Conservation (phyloP, 2,329 filamentous ascomycete species). For the Ascochyta viciae-villosae region DNA sequence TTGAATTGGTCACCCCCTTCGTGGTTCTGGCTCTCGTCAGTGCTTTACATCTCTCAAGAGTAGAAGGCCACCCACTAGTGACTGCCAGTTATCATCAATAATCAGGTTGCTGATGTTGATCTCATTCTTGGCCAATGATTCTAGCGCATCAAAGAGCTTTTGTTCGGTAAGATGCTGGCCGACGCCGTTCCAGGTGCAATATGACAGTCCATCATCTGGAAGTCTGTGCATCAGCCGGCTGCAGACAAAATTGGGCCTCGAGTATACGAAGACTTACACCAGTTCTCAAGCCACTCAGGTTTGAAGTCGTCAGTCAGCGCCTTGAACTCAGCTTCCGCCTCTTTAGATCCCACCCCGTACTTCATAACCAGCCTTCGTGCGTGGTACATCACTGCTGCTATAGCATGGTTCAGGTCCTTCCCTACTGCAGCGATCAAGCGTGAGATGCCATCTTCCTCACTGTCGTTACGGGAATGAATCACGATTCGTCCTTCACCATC, state of each 20-base stretch:
- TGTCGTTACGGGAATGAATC: constrained; percentile 76
- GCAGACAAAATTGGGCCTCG: background rate
- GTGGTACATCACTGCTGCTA: constrained; percentile 85
- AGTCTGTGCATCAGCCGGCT: background rate
- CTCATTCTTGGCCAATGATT: constrained; percentile 71
- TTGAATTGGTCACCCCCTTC: constrained; percentile 55
- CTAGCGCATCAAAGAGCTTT: constrained; percentile 78
- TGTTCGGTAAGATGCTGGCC: constrained; percentile 83
- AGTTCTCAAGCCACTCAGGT: constrained; percentile 78
- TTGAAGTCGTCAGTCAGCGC: constrained; percentile 59
- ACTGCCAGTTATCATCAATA: constrained; percentile 91
- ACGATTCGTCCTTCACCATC: constrained; percentile 70
- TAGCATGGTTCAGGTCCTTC: constrained; percentile 74
- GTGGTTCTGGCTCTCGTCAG: constrained; percentile 37
- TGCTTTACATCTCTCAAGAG: background rate
- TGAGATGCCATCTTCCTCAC: constrained; percentile 60
- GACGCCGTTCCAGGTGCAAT: constrained; percentile 96
- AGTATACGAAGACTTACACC: constrained; percentile 58
- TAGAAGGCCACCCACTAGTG: constrained; percentile 20
- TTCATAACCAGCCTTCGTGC: constrained; percentile 70
- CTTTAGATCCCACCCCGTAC: constrained; percentile 52
- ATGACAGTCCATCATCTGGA: constrained; percentile 79
- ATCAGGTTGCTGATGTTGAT: constrained; percentile 86
- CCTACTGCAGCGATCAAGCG: constrained; percentile 75
- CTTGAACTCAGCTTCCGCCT: constrained; percentile 57